Evolutionary conservation across 2,329 filamentous ascomycete species (phyloP).

Genomic region (Aspergillus sp.): DNA sequence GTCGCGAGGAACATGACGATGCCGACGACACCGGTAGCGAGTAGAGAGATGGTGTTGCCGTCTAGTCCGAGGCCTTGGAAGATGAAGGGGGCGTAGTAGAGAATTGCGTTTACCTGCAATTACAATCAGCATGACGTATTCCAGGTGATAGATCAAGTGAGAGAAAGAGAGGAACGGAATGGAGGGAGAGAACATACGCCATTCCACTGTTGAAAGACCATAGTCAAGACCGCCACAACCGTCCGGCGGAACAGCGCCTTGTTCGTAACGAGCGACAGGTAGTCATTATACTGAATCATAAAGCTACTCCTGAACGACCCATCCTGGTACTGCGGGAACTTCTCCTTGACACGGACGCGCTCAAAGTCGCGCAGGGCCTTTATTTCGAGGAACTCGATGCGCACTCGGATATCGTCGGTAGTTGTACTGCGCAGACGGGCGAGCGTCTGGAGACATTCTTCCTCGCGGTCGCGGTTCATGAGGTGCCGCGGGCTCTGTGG

Average conservation of each 20-base stretch:
- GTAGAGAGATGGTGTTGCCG: constrained; percentile 38
- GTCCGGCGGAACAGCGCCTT: constrained; percentile 38
- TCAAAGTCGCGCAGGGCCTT: constrained; percentile 74
- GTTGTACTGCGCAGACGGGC: constrained; percentile 64
- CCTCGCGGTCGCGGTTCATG: constrained; percentile 66
- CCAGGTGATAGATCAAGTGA: too few species aligned
- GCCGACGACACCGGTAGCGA: constrained; percentile 42
- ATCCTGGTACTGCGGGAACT: constrained; percentile 57
- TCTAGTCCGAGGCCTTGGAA: constrained; percentile 36
- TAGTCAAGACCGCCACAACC: constrained; percentile 40
- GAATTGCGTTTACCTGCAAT: constrained; percentile 26
- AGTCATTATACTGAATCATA: constrained; percentile 47
- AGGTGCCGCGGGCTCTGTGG: constrained; percentile 75
- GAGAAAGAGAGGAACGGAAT: too few species aligned
- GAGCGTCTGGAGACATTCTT: constrained; percentile 64
- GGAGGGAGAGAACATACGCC: background rate
- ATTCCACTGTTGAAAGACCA: background rate
- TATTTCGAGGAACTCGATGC: constrained; percentile 76
- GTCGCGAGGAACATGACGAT: constrained; percentile 37
- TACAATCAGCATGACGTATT: too few species aligned
- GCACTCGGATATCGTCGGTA: constrained; percentile 66
- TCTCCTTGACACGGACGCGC: constrained; percentile 63
- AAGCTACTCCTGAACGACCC: constrained; percentile 56
- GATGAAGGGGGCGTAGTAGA: constrained; percentile 41
- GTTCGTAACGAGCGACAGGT: constrained; percentile 33